Evolutionary conservation across 495 filamentous ascomycete genomes (phyloP).

Genomic region (Tuber brumale): DNA sequence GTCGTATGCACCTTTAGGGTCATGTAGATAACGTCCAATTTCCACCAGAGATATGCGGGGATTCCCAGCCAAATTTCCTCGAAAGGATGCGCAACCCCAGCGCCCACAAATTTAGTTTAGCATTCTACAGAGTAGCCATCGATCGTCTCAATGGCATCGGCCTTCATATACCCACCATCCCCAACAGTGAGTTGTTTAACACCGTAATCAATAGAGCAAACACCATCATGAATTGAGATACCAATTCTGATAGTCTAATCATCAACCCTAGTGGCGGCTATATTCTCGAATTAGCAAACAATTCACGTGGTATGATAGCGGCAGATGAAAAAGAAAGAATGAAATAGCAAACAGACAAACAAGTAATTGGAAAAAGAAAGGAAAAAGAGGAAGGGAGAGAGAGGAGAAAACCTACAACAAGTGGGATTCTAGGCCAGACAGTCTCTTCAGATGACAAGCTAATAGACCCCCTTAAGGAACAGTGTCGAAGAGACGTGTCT

Average conservation of each 20-base stretch:
- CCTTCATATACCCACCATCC: slow-evolving; percentile 43
- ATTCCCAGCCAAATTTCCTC: slow-evolving; percentile 54
- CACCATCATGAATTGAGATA: slow-evolving; percentile 64
- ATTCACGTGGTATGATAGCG: no score
- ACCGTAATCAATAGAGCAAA: slow-evolving; percentile 70
- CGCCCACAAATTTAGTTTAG: slow-evolving; percentile 61
- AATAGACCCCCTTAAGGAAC: slow-evolving; percentile 22
- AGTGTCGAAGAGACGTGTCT: background rate
- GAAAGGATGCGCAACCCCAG: slow-evolving; percentile 52
- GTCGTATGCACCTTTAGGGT: slow-evolving; percentile 45
- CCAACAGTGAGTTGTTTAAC: slow-evolving; percentile 51
- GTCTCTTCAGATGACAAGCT: slow-evolving; percentile 9
- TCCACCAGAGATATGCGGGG: slow-evolving; percentile 66
- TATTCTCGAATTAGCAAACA: background rate
- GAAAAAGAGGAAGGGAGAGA: background rate
- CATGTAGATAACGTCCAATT: slow-evolving; percentile 70
- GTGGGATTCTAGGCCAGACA: slow-evolving; percentile 33
- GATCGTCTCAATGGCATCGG: slow-evolving; percentile 52
- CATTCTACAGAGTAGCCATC: slow-evolving; percentile 55
- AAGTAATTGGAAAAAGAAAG: no score
- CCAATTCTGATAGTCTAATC: slow-evolving; percentile 53
- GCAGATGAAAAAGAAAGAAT: background rate
- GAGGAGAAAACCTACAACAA: slow-evolving; percentile 17
- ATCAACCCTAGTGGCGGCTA: slow-evolving; percentile 52
- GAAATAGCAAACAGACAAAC: no score